phyloP scores from a whole-genome alignment of 495 filamentous ascomycete species.

The Xanthoparmelia taractica region DNA sequence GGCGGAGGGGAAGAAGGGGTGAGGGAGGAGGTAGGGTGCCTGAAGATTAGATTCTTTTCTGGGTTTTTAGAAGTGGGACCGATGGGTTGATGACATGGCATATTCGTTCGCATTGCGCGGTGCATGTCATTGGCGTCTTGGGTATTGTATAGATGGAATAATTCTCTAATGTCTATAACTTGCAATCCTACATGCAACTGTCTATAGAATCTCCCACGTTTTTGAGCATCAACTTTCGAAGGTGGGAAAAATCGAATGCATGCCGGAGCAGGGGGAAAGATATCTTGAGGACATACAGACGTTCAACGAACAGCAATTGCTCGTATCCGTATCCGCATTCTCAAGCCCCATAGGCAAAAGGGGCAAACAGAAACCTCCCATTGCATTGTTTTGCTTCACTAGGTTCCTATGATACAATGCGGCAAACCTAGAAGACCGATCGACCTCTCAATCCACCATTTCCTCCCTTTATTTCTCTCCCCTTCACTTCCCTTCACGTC shows the following conservation, averaged over 20 bases:
- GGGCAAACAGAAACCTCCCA: too few relatives aligned
- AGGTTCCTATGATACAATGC: conserved; percentile 13
- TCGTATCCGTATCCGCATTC: neutral
- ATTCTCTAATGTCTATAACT: neutral
- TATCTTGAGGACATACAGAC: too few relatives aligned
- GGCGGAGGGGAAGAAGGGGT: conserved; percentile 3
- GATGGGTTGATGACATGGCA: neutral
- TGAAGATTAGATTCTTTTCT: neutral
- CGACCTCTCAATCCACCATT: neutral
- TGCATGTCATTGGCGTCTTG: neutral
- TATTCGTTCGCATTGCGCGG: neutral
- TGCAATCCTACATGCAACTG: too few relatives aligned
- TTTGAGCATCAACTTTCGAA: too few relatives aligned
- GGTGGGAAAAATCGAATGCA: neutral
- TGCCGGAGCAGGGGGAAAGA: neutral
- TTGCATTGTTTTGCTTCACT: neutral
- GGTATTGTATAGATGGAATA: neutral
- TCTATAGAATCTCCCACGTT: too few relatives aligned
- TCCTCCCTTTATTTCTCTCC: neutral
- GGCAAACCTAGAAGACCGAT: conserved; percentile 16
- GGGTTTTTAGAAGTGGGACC: accelerated
- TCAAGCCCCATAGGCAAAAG: neutral
- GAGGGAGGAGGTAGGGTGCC: neutral
- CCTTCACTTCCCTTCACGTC: too few relatives aligned
- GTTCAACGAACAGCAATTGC: too few relatives aligned